Conservation (phyloP, 2,329 filamentous ascomycete species). For the Coniella vitis region DNA sequence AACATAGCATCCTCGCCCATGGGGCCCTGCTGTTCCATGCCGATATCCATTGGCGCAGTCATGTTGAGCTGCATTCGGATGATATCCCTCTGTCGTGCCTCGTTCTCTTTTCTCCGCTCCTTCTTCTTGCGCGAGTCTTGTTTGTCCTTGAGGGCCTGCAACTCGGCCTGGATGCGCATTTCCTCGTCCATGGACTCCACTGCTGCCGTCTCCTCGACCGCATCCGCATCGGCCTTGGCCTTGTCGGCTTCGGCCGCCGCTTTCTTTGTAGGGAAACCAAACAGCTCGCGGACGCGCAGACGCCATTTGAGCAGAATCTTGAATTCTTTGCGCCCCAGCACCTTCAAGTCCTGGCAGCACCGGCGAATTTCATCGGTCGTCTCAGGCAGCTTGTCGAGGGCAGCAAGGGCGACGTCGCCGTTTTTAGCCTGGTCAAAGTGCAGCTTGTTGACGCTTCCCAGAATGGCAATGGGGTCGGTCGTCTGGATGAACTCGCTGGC, state of each 20-base stretch:
- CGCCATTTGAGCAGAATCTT: constrained; percentile 85
- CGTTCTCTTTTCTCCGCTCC: constrained; percentile 80
- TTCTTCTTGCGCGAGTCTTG: constrained; percentile 72
- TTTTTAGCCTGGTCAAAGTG: constrained; percentile 75
- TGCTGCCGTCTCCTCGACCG: constrained; percentile 67
- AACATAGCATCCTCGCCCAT: constrained; percentile 81
- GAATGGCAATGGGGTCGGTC: constrained; percentile 83
- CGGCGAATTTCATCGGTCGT: constrained; percentile 75
- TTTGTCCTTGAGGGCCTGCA: constrained; percentile 75
- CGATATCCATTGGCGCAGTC: constrained; percentile 92
- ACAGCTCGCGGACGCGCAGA: constrained; percentile 80
- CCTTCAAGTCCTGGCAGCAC: constrained; percentile 78
- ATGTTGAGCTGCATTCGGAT: constrained; percentile 97
- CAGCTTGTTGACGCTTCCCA: constrained; percentile 78
- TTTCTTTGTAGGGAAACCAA: constrained; percentile 78
- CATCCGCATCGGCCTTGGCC: no score
- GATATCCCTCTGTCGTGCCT: constrained; percentile 89
- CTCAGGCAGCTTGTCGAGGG: constrained; percentile 77
- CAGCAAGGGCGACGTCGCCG: constrained; percentile 79
- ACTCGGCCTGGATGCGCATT: constrained; percentile 78
- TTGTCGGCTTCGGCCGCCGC: constrained; percentile 34
- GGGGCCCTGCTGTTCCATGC: constrained; percentile 77
- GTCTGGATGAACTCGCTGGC: constrained; percentile 94
- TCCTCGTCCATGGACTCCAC: constrained; percentile 94
- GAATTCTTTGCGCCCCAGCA: constrained; percentile 91